Base-by-base conservation (phyloP, 1,139 yeast species). In the Geotrichum australiense region DNA sequence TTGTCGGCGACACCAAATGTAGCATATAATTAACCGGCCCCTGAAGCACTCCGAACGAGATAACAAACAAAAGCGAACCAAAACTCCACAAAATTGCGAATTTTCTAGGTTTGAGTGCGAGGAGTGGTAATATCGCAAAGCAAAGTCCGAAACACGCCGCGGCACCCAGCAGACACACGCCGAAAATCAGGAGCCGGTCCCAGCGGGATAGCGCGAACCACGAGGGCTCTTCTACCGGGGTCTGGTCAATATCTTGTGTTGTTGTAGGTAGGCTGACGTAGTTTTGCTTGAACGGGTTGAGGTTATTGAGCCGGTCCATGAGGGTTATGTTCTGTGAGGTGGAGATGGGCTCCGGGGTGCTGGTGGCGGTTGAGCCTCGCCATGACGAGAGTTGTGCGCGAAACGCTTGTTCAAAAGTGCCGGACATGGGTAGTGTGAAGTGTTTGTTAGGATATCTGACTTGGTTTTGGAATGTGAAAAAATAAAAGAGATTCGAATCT, bases 21-120 rank as follows among this genome's bases (percentile, higher is more conserved):
- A 71, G 66, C 40, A 76, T 52, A 57, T 87, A 91, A 33, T 82
- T 80, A 24, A 78, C 70, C 0, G 97, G 97, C 0, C 98, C 98
- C 64, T 89, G 96, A 24, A 91, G 64, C 8, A 86, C 76, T 1
- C 96, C 97, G 63, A 91, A 91, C 19, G 96, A 86, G 6, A 85
- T 63, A 31, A 91, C 85, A 64, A 91, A 91, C 35, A 91, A 65
- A 14, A 91, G 58, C 1, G 95, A 83, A 0, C 97, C 98, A 62
- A 91, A 70, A 1, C 96, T 78, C 98, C 98, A 91, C 52, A 67
- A 50, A 11, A 66, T 55, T 18, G 93, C 97, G 58, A 91, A 91
- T 61, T 91, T 91, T 43, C 95, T 71, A 12, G 98, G 98, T 54
- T 85, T 80, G 42, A 89, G 65, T 3, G 96, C 93, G 50, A 91